A percentile compares a stretch with the other conserved stretches of the same genome.
These are phyloP conservation scores for Alternaria sp. DNA, from an alignment of 2,329 filamentous ascomycete genomes.

Conservation along the genomic window DNA sequence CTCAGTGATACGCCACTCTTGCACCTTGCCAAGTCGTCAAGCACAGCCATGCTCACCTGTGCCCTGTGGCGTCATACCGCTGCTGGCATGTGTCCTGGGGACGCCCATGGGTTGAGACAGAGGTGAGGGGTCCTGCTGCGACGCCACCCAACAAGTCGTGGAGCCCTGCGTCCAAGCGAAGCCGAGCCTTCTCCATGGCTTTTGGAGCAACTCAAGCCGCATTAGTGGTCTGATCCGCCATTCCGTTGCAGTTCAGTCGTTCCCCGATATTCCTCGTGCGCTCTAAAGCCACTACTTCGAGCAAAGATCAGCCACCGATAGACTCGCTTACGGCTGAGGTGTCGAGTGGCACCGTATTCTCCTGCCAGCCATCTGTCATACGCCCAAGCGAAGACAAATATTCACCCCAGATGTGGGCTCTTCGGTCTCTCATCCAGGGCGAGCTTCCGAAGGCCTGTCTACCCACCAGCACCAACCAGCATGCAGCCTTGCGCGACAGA, in stretches of 20 bases:
- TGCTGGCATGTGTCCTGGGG: conserved; percentile 18
- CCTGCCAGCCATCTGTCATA: conserved; percentile 15
- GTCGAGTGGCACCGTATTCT: conserved; percentile 10
- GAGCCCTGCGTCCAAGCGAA: conserved; percentile 22
- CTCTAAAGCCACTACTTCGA: conserved; percentile 32
- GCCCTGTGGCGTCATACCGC: conserved; percentile 41
- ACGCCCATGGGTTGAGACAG: conserved; percentile 20
- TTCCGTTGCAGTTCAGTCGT: conserved; percentile 26
- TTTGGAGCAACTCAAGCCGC: conserved; percentile 18
- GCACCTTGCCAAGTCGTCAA: conserved; percentile 32
- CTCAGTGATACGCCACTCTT: not conserved
- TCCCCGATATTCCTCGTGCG: conserved; percentile 33
- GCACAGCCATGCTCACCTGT: conserved; percentile 41
- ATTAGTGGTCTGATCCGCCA: conserved; percentile 28
- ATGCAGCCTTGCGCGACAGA: conserved; percentile 20
- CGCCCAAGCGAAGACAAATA: conserved; percentile 21
- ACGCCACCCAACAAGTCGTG: conserved; percentile 38
- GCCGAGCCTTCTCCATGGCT: conserved; percentile 27
- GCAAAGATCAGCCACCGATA: conserved; percentile 31
- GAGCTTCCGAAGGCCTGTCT: conserved; percentile 25
- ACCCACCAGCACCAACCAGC: conserved; percentile 22
- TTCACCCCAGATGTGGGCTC: conserved; percentile 21
- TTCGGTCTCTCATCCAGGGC: conserved; percentile 25
- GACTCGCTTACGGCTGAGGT: conserved; percentile 15
- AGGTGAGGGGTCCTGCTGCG: conserved; percentile 27